Base-by-base conservation (phyloP, 1,139 yeast species). In the Nematodospora anomalae region DNA sequence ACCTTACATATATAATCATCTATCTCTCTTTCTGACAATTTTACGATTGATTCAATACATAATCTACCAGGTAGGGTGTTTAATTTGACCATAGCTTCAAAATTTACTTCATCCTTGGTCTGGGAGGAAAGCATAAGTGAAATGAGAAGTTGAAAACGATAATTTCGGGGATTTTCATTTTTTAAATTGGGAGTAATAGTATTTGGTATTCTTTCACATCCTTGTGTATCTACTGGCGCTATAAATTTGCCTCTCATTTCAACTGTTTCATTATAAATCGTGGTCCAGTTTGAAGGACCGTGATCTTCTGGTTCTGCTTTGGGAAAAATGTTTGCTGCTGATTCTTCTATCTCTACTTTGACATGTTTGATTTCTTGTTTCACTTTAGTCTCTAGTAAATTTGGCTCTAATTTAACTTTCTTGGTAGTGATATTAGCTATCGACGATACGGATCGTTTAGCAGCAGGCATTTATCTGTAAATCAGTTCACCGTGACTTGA, bases 81-180 rank as follows among this genome's bases (percentile, higher is more conserved):
- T 44, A 90, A 61, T 15, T 63, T 70, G 22, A 60, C 60, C 82
- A 90, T 83, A 1, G 95, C 95, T 30, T 71, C 72, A 36, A 72
- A 85, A 46, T 86, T 90, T 24, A 82, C 79, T 53, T 87, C 96
- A 57, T 92, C 98, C 53, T 85, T 88, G 1, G 97, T 92, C 51
- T 90, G 97, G 0, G 97, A 78, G 10, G 96, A 86, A 23, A 92
- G 74, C 92, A 90, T 86, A 37, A 90, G 68, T 3, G 95, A 80
- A 0, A 88, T 69, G 30, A 90, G 64, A 26, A 87, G 66, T 57
- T 89, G 96, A 54, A 82, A 83, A 33, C 97, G 66, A 50, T 73
- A 80, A 16, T 63, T 54, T 45, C 59, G 48, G 0, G 80, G 79
- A 32, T 63, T 52, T 0, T 37, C 32, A 2, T 32, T 30, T 35